A percentile compares a stretch with the other conserved stretches of the same genome.
Evolutionary conservation across 768 basidiomycete genomes (phyloP).

Genomic region (Tulasnella sp.): DNA sequence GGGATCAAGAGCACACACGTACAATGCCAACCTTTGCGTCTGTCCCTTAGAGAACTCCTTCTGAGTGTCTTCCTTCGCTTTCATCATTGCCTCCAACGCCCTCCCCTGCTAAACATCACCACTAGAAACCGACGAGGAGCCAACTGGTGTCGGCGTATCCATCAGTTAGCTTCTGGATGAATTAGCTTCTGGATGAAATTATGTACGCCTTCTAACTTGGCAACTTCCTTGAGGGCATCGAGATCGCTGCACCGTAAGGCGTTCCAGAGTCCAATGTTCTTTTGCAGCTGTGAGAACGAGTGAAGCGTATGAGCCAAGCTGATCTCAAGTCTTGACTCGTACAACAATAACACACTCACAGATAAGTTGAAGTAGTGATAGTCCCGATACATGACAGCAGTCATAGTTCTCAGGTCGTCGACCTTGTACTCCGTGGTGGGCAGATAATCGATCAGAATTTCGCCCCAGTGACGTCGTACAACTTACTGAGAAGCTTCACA

Average conservation of each 20-base stretch:
- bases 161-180: slow-evolving; percentile 16
- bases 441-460: slow-evolving; percentile 33
- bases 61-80: slow-evolving; percentile 22
- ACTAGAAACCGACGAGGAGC: slow-evolving; percentile 16
- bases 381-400: slow-evolving; percentile 35
- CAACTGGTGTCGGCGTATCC: slow-evolving; percentile 11
- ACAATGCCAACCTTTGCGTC: slow-evolving; percentile 26
- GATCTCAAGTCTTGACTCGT: not conserved
- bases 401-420: slow-evolving; percentile 29
- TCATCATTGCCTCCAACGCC: slow-evolving; percentile 17
- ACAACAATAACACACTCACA: not conserved
- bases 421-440: slow-evolving; percentile 28
- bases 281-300: slow-evolving; percentile 22
- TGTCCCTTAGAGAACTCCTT: slow-evolving; percentile 27
- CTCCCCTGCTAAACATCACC: slow-evolving; percentile 22
- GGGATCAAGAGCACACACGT: not conserved
- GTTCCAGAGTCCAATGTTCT: slow-evolving; percentile 33
- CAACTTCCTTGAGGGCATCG: slow-evolving; percentile 15
- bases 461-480: slow-evolving; percentile 23
- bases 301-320: too few relatives aligned
- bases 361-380: slow-evolving; percentile 31
- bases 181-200: slow-evolving; percentile 18
- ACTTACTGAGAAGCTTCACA: slow-evolving; percentile 22
- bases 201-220: slow-evolving; percentile 14
- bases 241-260: slow-evolving; percentile 18